Percentiles rank a stretch among this genome's conserved stretches.
These are phyloP conservation scores for Pilobolus umbonatus DNA, from an alignment of 192 early-diverging fungal species.

Conservation along the genomic window DNA sequence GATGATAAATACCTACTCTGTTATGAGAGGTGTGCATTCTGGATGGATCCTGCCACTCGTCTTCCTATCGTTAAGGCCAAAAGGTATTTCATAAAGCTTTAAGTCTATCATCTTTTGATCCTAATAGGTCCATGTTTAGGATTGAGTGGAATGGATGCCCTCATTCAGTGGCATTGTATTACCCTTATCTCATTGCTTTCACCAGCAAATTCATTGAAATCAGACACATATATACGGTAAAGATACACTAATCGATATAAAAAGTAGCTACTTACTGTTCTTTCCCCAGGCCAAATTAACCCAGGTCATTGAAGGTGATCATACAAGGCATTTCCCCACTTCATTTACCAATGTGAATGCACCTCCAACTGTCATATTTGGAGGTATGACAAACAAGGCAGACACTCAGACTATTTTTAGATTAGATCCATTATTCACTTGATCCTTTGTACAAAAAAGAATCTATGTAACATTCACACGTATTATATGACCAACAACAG, in stretches of 20 bases:
- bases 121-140: neutral
- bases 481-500: too few species aligned
- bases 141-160: slow-evolving; percentile 81
- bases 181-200: slow-evolving; percentile 90
- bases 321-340: slow-evolving; percentile 11
- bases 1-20: slow-evolving; percentile 77
- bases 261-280: neutral
- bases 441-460: neutral
- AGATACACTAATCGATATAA: neutral
- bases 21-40: slow-evolving; percentile 84
- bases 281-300: slow-evolving; percentile 11
- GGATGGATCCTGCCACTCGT: slow-evolving; percentile 67
- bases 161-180: slow-evolving; percentile 62
- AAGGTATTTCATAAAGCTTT: neutral
- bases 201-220: slow-evolving; percentile 89
- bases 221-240: slow-evolving; percentile 70
- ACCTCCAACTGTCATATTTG: neutral
- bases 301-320: slow-evolving; percentile 16
- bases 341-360: neutral
- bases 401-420: slow-evolving; percentile 19
- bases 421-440: neutral
- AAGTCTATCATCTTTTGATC: neutral
- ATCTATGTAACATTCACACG: too few species aligned
- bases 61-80: slow-evolving; percentile 45
- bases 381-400: slow-evolving; percentile 18